A percentile compares a stretch with the other conserved stretches of the same genome.
Conservation (phyloP, 2,329 filamentous ascomycete species). For the Cytospora paraplurivora region DNA sequence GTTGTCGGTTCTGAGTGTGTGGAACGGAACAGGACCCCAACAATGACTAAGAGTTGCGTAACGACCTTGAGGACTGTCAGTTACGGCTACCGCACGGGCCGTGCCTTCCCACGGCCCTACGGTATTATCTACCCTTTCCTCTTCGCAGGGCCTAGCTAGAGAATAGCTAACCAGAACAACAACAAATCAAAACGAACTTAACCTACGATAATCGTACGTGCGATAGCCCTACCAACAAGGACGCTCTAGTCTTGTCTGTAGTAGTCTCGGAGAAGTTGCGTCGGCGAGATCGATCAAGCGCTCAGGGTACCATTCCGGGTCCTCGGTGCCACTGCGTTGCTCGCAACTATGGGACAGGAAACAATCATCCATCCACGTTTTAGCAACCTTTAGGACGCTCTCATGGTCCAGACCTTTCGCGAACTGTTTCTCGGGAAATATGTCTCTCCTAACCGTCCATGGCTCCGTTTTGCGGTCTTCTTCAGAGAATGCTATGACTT, state of each 20-base stretch:
- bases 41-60: slow-evolving; percentile 12
- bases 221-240: too few relatives aligned
- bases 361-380: background rate
- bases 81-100: too few relatives aligned
- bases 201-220: too few relatives aligned
- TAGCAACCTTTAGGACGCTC: slow-evolving; percentile 3
- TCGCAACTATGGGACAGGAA: background rate
- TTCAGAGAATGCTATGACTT: background rate
- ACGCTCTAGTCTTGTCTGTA: background rate
- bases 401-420: background rate
- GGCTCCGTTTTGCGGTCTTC: background rate
- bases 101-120: too few relatives aligned
- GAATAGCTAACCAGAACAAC: too few relatives aligned
- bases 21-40: slow-evolving; percentile 1
- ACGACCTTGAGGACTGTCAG: background rate
- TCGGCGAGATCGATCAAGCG: background rate
- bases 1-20: background rate
- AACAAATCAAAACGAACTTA: too few relatives aligned
- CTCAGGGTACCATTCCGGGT: background rate
- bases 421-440: background rate
- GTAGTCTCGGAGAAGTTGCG: background rate
- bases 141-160: too few relatives aligned
- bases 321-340: background rate
- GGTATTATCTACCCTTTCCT: too few relatives aligned
- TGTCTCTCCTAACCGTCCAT: slow-evolving; percentile 11